Base-by-base conservation (phyloP, 768 basidiomycete species). In the Tulasnella sp. region DNA sequence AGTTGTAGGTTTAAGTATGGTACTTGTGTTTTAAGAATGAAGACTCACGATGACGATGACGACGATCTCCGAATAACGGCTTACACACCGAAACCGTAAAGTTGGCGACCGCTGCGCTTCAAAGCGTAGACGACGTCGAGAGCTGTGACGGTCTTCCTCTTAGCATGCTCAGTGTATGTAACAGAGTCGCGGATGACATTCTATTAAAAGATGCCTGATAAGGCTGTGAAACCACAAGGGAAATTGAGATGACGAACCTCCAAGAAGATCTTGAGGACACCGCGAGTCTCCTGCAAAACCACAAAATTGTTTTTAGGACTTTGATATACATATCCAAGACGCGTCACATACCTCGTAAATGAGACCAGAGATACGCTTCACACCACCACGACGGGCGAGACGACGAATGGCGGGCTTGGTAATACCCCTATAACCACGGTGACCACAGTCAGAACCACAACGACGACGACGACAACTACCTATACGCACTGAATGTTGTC, bases 121-220 rank as follows among this genome's bases (percentile, higher is more conserved):
- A 71, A 68, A 32, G 70, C 70, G 63, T 71, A 71, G 60, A 71
- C 70, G 56, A 71, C 70, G 56, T 71, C 70, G 60, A 71, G 66
- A 34, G 70, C 69, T 31, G 69, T 71, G 58, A 70, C 69, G 31
- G 63, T 64, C 60, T 56, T 53, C 45, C 57, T 58, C 63, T 72
- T 72, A 58, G 71, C 69, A 67, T 72, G 71, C 60, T 72, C 71
- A 57, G 70, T 71, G 68, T 72, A 71, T 57, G 71, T 72, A 57
- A 71, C 70, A 24, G 70, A 70, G 62, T 71, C 71, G 48, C 69
- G 64, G 63, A 72, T 72, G 62, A 70, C 69, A 63, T 64, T 53
- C 42, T 45, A 6, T 45, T 27, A 13, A 40, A 10, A 35, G 16
- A 24, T 19, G 2, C 13, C 8, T 33, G n/a, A 43, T 54, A 34